Conservation (phyloP, 1,284 basidiomycete species). For the Megacollybia platyphylla region DNA sequence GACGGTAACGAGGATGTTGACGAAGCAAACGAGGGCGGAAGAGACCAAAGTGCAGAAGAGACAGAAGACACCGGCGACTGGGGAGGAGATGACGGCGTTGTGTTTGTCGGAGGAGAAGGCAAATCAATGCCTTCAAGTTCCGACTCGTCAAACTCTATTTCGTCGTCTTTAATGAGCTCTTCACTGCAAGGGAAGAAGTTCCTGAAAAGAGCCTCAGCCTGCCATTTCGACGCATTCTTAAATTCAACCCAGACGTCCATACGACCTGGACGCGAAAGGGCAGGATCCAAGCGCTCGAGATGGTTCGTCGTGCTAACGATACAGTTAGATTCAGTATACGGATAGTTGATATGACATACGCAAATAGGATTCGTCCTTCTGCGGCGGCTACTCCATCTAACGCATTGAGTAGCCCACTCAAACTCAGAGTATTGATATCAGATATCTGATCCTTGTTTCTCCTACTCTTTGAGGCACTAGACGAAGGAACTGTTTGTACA, state of each 20-base stretch:
- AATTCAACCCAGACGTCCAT: conserved; percentile 74
- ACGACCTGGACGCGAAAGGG: conserved; percentile 62
- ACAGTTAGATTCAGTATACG: neutral
- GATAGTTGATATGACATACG: conserved; percentile 38
- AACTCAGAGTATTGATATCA: conserved; percentile 65
- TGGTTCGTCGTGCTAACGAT: conserved; percentile 65
- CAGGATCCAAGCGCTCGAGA: conserved; percentile 54
- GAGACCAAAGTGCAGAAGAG: conserved; percentile 18
- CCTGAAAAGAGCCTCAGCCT: conserved; percentile 53
- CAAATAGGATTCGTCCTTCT: conserved; percentile 67
- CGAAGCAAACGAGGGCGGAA: conserved; percentile 15
- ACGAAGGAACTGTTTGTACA: conserved; percentile 14
- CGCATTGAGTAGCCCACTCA: conserved; percentile 63
- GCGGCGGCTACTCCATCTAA: conserved; percentile 67
- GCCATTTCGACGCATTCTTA: conserved; percentile 51
- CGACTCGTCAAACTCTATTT: conserved; percentile 20
- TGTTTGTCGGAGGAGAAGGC: conserved; percentile 12
- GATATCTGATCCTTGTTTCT: conserved; percentile 44
- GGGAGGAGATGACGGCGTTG: conserved; percentile 9
- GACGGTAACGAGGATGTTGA: conserved; percentile 18
- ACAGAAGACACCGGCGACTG: conserved; percentile 5
- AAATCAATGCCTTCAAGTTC: conserved; percentile 38
- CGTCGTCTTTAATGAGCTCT: conserved; percentile 16
- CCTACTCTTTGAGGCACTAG: conserved; percentile 13
- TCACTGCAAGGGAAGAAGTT: conserved; percentile 76